Evolutionary conservation across 208 protist genomes (phyloP), one percentile per base, ranked within the genome.

Genomic region (Vickermania spadyakhi): DNA sequence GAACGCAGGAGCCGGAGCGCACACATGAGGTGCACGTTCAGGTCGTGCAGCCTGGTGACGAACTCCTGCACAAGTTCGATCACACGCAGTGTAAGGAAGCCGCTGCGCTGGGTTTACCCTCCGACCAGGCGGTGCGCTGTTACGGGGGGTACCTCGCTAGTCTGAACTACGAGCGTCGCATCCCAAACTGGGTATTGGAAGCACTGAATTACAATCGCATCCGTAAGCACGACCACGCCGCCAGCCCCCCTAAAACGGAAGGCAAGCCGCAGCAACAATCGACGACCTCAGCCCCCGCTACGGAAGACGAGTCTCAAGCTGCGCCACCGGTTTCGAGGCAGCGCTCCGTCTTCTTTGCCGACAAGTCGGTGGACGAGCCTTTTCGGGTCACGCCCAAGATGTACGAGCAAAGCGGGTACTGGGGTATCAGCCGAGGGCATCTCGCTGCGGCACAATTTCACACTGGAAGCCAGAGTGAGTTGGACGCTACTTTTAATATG

Each of bases 401-500:
- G 57, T 94, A 94, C 70, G 63, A 64, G 58, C 28, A 59, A 30
- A 49, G 52, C 30, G 14, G 49, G 60, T 68, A 52, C 1, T 54
- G 62, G 25, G 79, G 81, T 7, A 59, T 94, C 53, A 89, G 80
- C 57, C 80, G 87, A 14, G 87, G 87, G 27, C 87, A 94, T 66
- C 82, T 94, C 51, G 83, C 84, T 28, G 64, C 87, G 26, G 87
- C 87, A 25, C 87, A 91, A 62, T 73, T 89, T 52, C 84, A 94
- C 79, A 87, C 80, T 52, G 18, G 42, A 29, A 72, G 72, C 21
- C 70, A 86, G 52, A 63, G 62, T n/a, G 81, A 90, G 57, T 73
- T 94, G 72, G 68, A 87, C 52, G 56, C 68, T 14, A 94, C 87
- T 22, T 94, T 94, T 63, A 89, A 90, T 63, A 83, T 94, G 75